Base-by-base conservation (phyloP, 306 rosid genomes). In the Herpetospermum pedunculosum region DNA sequence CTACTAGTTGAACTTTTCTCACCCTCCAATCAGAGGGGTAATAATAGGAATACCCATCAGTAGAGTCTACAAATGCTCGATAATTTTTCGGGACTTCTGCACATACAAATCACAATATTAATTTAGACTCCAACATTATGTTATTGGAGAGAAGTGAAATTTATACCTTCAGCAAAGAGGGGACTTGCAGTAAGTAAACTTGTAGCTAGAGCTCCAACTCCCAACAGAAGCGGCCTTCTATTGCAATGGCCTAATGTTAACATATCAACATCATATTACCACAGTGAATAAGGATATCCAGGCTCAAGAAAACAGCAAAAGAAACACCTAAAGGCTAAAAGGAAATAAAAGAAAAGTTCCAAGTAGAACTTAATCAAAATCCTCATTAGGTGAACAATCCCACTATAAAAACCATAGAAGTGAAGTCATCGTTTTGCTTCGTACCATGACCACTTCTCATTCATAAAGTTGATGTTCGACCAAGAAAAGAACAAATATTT, bases 1-100 rank as follows among this genome's bases (percentile, higher is more conserved):
- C 48, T 57, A 46, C 46, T 37, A 47, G 30, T 28, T 71, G 59
- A 59, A 60, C 60, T 34, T 77, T n/a, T 80, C 59, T 84, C 84
- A 91, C 97, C 91, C 89, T 95, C 99, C 99, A 95, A 82, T 95
- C 96, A 13, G 82, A 70, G 40, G 99, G 99, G 84, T 95, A 95
- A 34, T 79, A 74, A 44, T 91, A 95, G 28, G 96, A 89, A 76
- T 91, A 95, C 59, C 99, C 99, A 82, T 95, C 99, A 78, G 38
- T 32, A 4, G 37, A 48, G 89, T 95, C 99, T 53, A 95, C 96
- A 79, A 86, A 95, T 73, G 92, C 86, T 75, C 85, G 74, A 55
- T 87, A 95, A 54, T 81, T 95, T 44, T 78, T 49, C 4, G 92
- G 96, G 13, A 83, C 73, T 79, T 89, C 97, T 89, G 77, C 91